Evolutionary conservation across 1,284 basidiomycete species (phyloP), one percentile per base, ranked within the genome.

Genomic region (Anthracocystis walkeri): DNA sequence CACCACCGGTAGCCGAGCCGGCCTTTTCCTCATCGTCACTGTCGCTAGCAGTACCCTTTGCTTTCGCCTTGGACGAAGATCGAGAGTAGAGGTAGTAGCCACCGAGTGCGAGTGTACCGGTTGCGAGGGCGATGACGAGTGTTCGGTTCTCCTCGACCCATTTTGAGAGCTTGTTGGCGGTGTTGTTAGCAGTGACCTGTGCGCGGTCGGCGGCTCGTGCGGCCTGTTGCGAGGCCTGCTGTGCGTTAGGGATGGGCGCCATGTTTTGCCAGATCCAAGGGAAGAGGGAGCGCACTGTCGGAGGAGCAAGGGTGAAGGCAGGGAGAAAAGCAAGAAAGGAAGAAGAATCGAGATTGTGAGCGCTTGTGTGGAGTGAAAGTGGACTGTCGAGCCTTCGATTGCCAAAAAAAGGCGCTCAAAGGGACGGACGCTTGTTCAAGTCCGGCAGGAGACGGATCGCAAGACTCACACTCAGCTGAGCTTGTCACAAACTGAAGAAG

Each of bases 111-210:
- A 79, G 66, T 20, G 75, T 81, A 21, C 78, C 80, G 29, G 80
- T 77, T 16, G 75, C 82, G 10, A 83, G 58, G 2, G 78, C 78
- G 55, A 80, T 73, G 51, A 81, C 82, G 49, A 83, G 70, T 7
- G 67, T 71, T 44, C 76, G 73, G 65, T 84, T 82, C 59, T 83
- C 81, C 45, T 84, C 77, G 46, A 82, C 70, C 81, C 80, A 84
- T 58, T 69, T 74, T 18, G 69, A 75, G 25, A 81, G 58, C 52
- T 77, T 75, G 65, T 76, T 81, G 42, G 79, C 77, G 5, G 79
- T 75, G 62, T 74, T 76, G 48, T 77, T 69, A 53, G 77, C 65
- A 20, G 73, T 63, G 57, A 64, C 51, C 55, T 75, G 73, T 40
- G 73, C 68, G 20, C 73, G 73, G 38, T 71, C 66, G 33, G 73